Conservation (phyloP, 495 filamentous ascomycete species). For the Hypoxylon trugodes region DNA sequence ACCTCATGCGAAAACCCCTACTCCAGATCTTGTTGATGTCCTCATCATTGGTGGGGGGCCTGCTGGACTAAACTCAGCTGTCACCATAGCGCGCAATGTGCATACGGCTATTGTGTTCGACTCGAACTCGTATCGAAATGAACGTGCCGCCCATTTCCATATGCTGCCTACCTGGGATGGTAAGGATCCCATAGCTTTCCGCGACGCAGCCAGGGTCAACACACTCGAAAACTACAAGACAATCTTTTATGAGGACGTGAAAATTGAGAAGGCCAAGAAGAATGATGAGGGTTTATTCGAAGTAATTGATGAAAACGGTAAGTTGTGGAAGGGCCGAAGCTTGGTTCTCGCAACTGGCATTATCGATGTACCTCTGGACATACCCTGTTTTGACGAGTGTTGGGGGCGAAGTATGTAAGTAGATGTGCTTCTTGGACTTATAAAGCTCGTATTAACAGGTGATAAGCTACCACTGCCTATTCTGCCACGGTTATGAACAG, state of each 20-base stretch:
- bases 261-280: conserved; percentile 38
- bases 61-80: conserved; percentile 58
- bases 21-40: conserved; percentile 41
- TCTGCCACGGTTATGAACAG: conserved; percentile 59
- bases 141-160: conserved; percentile 49
- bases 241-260: conserved; percentile 46
- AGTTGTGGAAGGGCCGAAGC: conserved; percentile 51
- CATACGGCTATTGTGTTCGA: conserved; percentile 56
- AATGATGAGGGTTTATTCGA: conserved; percentile 33
- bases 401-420: conserved; percentile 44
- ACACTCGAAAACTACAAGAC: conserved; percentile 47
- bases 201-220: conserved; percentile 38
- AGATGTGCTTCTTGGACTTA: background rate
- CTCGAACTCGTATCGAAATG: conserved; percentile 55
- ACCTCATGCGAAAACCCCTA: too few species aligned
- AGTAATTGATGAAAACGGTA: conserved; percentile 38
- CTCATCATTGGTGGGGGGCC: conserved; percentile 62
- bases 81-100: conserved; percentile 50
- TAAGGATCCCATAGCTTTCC: conserved; percentile 43
- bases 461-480: conserved; percentile 56
- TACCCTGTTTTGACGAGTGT: conserved; percentile 40
- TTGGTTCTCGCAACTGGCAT: conserved; percentile 53
- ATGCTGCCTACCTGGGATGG: conserved; percentile 55
- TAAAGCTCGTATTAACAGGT: conserved; percentile 50
- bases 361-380: conserved; percentile 41